Conservation (phyloP, 495 filamentous ascomycete species). For the Xylaria telfairii region DNA sequence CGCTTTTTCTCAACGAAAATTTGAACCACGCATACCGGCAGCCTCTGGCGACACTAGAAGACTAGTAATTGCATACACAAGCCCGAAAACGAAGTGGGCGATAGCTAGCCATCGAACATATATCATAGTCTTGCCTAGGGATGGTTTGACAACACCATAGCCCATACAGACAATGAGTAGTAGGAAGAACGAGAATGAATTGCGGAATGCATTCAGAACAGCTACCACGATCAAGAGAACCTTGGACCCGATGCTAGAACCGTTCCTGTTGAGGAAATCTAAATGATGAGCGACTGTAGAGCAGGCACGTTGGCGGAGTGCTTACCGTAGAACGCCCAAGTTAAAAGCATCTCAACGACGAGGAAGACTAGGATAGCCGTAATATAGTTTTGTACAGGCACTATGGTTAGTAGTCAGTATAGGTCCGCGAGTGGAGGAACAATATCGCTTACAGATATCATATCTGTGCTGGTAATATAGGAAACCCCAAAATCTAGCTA, state of each 20-base stretch:
- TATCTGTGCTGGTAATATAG: slow-evolving; percentile 92
- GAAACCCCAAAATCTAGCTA: slow-evolving; percentile 80
- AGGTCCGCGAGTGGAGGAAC: background rate
- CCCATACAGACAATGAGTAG: slow-evolving; percentile 99
- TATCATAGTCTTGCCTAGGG: slow-evolving; percentile 91
- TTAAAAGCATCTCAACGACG: slow-evolving; percentile 94
- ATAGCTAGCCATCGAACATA: slow-evolving; percentile 91
- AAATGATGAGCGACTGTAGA: slow-evolving; percentile 31
- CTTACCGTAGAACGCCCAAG: slow-evolving; percentile 90
- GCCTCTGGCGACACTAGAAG: slow-evolving; percentile 84
- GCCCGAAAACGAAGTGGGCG: slow-evolving; percentile 91
- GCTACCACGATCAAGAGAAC: slow-evolving; percentile 88
- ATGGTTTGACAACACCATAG: slow-evolving; percentile 96
- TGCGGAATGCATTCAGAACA: slow-evolving; percentile 88
- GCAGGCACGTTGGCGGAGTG: background rate
- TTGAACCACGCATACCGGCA: slow-evolving; percentile 51
- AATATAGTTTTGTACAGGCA: slow-evolving; percentile 99
- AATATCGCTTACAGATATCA: slow-evolving; percentile 74
- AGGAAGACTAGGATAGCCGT: slow-evolving; percentile 96
- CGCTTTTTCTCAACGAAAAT: background rate
- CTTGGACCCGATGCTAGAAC: slow-evolving; percentile 81
- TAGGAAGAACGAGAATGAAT: slow-evolving; percentile 98
- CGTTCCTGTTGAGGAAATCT: slow-evolving; percentile 92
- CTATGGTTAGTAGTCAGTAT: slow-evolving; percentile 53
- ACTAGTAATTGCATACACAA: slow-evolving; percentile 90